Base-by-base conservation (phyloP, 2,329 filamentous ascomycete species). In the Penicillium janthinellum region DNA sequence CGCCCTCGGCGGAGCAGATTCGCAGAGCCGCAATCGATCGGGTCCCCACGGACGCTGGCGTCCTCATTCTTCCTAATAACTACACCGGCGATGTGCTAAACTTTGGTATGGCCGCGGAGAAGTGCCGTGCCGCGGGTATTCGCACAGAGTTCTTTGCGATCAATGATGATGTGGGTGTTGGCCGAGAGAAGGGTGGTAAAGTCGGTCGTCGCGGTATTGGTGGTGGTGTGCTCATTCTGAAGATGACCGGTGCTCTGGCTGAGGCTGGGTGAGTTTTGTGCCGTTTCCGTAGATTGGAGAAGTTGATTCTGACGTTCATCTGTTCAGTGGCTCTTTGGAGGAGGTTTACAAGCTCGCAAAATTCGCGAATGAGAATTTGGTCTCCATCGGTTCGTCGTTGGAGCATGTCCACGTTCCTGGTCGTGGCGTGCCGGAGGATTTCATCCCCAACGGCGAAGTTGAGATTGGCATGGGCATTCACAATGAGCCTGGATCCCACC, bases 401-500 rank as follows among this genome's bases (percentile, higher is more conserved):
- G 89, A 90, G 64, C 93, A 96, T 73, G 93, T 97, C n/a, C 94
- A 97, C 72, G 91, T 97, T 0, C 94, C 94, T 0, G 93, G 94
- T 4, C 84, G 92, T 61, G 84, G 81, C 1, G 72, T 80, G 6
- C 75, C 79, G 0, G 84, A 86, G 25, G 86, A 87, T 31, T 72
- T 73, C 12, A 74, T 81, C 52, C 75, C 79, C 0, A 68, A 82
- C 15, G 82, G 82, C 20, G 85, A 89, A 68, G 81, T 88, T 22
- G 87, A 90, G 75, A 81, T 90, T 64, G 88, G 88, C 1, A 90
- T 90, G 88, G 88, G 88, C 8, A 90, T 90, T 65, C 88, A 90
- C 72, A 90, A 90, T 65, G 85, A 87, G 68, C 80, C 84, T 20
- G 84, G 84, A 38, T 85, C 81, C 44, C 81, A 80, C 63, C 78